Evolutionary conservation across 2,329 filamentous ascomycete genomes (phyloP), one percentile per base, ranked within the genome.

Genomic region (Cladophialophora exuberans): DNA sequence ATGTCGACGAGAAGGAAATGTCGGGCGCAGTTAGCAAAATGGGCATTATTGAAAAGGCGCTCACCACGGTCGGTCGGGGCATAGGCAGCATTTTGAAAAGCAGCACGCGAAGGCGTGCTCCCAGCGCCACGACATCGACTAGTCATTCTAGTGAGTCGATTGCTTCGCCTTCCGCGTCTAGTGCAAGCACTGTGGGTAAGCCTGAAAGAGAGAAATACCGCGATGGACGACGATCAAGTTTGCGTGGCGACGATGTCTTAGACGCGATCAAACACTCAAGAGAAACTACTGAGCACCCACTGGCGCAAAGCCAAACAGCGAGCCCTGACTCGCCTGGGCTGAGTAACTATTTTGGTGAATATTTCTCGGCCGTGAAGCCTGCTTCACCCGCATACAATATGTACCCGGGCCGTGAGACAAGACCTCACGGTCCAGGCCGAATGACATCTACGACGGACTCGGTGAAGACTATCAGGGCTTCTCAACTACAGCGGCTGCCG

Each of bases 21-120:
- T 92, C 90, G 41, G 84, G 85, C 52, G 94, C 94, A 53, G 94
- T 99, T 52, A 87, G 96, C 13, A 92, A 92, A 30, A 84, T 97
- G 46, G 92, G 88, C 6, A 85, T 97, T 59, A 79, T 97, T 17
- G 90, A 96, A 67, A 86, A 90, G 28, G 88, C 94, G 45, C 84
- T 63, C 18, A 57, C 56, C 25, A 54, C 52, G 20, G 54, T 54
- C 11, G 57, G 55, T 7, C 35, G 57, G 86, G 42, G 95, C 89
- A 10, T 89, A 85, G 33, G 82, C 95, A 41, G 82, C 83, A 39
- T 89, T 84, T 70, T 88, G 84, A 49, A 56, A 15, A 39, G 59
- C 42, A 62, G 51, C 52, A 57, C 53, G 5, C 75, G 78, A 22
- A 79, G 76, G 65, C 82, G 72, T 71, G 82, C 68, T 65, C 80